These are phyloP conservation scores for Paralagenidium karlingii DNA, from an alignment of 352 stramenopile genomes.

Conservation along the genomic window DNA sequence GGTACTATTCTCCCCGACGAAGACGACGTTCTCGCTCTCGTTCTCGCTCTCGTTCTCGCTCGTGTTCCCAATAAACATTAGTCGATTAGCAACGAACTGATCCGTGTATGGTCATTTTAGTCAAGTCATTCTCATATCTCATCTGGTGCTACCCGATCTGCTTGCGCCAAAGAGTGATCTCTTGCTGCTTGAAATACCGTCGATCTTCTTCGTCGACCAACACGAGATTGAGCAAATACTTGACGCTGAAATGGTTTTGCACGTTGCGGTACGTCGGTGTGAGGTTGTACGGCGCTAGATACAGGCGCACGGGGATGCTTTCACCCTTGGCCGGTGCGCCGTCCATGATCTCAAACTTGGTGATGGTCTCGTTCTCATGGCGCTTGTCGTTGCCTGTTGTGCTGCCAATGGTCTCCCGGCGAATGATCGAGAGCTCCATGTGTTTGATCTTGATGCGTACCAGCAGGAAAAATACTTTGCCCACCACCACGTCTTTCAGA, in stretches of 20 bases:
- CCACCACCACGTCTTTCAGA: constrained; percentile 93
- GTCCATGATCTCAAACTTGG: constrained; percentile 99
- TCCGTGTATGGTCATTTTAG: background rate
- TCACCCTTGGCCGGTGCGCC: constrained; percentile 94
- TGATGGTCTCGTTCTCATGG: constrained; percentile 94
- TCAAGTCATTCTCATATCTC: background rate
- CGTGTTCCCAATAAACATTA: too few relatives aligned
- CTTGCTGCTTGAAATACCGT: constrained; percentile 99
- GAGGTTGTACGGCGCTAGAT: constrained; percentile 82
- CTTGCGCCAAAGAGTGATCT: constrained; percentile 94
- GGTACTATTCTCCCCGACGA: too few relatives aligned
- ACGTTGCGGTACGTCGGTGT: constrained; percentile 85
- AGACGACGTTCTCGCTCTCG: constrained; percentile 7
- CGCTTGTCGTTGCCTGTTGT: constrained; percentile 51
- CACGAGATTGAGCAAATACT: constrained; percentile 98
- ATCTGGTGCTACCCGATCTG: constrained; percentile 13
- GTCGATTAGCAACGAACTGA: too few relatives aligned
- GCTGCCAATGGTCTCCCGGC: constrained; percentile 85
- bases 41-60: constrained; percentile 17
- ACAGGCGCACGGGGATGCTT: constrained; percentile 94
- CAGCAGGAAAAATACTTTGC: constrained; percentile 97
- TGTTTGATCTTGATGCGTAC: constrained; percentile 99
- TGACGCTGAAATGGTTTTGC: constrained; percentile 87
- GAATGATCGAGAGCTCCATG: constrained; percentile 97
- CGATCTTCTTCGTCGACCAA: constrained; percentile 98